Conservation (phyloP, 345 rosid species). For the Eucalyptus pauciflora region DNA sequence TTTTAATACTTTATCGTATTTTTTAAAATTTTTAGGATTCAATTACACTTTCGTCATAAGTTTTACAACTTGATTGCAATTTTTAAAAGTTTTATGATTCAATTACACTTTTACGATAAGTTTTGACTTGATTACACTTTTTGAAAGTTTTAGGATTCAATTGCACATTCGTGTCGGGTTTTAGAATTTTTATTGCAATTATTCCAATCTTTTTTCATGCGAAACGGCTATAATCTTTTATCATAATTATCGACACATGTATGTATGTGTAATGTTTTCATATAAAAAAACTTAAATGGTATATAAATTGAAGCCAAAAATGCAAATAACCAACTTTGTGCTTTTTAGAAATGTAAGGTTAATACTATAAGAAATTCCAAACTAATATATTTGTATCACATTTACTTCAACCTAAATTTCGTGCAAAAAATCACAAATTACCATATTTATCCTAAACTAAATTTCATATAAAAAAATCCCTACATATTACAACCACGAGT, state of each 20-base stretch:
- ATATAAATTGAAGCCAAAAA: neutral
- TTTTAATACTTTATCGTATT: too few relatives aligned
- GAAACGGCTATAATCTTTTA: fast-evolving
- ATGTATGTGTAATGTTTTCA: neutral
- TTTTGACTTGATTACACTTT: too few relatives aligned
- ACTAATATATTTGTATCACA: too few relatives aligned
- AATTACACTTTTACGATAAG: too few relatives aligned
- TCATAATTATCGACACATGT: neutral
- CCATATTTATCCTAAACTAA: neutral
- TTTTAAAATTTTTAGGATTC: fast-evolving
- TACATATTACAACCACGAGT: neutral
- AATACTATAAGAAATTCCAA: too few relatives aligned
- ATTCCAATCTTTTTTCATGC: neutral
- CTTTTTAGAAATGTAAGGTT: neutral
- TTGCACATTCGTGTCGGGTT: fast-evolving
- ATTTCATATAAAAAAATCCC: neutral
- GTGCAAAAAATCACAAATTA: neutral
- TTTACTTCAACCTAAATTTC: too few relatives aligned
- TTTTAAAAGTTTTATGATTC: too few relatives aligned
- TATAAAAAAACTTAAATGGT: neutral
- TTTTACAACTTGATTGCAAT: too few relatives aligned
- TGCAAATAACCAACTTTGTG: neutral
- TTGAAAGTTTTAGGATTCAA: too few relatives aligned
- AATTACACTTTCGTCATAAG: too few relatives aligned
- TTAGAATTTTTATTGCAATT: neutral